Evolutionary conservation across 768 basidiomycete species (phyloP).

Genomic region (Clavulina sp.): DNA sequence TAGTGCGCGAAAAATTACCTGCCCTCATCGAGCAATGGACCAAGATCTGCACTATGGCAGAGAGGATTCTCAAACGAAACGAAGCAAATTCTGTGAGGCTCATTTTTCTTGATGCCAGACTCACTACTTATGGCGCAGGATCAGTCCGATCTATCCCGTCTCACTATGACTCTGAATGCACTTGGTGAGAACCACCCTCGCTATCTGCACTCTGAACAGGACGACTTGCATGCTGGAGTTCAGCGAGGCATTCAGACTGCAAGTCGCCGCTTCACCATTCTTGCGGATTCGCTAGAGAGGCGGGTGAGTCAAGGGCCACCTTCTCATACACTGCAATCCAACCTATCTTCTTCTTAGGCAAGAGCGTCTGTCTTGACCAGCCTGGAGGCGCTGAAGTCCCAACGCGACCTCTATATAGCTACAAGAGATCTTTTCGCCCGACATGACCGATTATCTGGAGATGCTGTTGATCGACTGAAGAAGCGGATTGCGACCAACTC

Average conservation of each 20-base stretch:
- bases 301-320: slow-evolving; percentile 33
- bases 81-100: slow-evolving; percentile 78
- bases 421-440: slow-evolving; percentile 74
- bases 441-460: slow-evolving; percentile 74
- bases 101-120: slow-evolving; percentile 9
- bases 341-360: background rate
- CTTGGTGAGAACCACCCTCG: slow-evolving; percentile 60
- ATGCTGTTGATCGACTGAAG: slow-evolving; percentile 74
- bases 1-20: slow-evolving; percentile 57
- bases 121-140: slow-evolving; percentile 10
- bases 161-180: slow-evolving; percentile 67
- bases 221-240: slow-evolving; percentile 65
- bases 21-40: slow-evolving; percentile 83
- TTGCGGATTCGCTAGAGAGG: slow-evolving; percentile 56
- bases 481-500: slow-evolving; percentile 68
- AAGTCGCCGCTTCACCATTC: slow-evolving; percentile 46
- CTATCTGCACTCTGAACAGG: slow-evolving; percentile 74
- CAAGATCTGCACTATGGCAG: slow-evolving; percentile 68
- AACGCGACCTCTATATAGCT: slow-evolving; percentile 75
- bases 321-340: slow-evolving; percentile 1
- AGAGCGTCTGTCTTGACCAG: slow-evolving; percentile 1
- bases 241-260: slow-evolving; percentile 50
- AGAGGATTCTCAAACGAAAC: slow-evolving; percentile 76
- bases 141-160: slow-evolving; percentile 67
- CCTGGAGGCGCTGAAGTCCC: background rate